These are phyloP conservation scores for Cladosporium sp. DNA, from an alignment of 2,329 filamentous ascomycete genomes.

Conservation along the genomic window DNA sequence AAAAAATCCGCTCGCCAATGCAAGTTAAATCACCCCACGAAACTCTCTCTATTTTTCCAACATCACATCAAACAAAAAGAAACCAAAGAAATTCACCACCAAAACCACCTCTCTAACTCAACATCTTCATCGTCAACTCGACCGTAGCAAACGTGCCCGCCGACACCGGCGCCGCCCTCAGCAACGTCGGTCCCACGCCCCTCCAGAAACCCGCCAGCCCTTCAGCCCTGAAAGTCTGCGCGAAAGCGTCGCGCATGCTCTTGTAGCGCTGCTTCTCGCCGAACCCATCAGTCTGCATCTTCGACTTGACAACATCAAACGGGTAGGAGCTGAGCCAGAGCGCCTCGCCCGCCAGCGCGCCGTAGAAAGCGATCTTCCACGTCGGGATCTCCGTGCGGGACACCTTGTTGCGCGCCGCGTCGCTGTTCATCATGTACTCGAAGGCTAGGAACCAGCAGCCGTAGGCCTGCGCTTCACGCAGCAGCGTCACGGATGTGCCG, in stretches of 20 bases:
- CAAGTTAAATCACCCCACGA: too few species aligned
- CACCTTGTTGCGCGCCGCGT: conserved; percentile 72
- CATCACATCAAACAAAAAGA: too few species aligned
- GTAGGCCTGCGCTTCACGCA: conserved; percentile 91
- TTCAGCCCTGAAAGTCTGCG: conserved; percentile 72
- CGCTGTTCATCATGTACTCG: conserved; percentile 92
- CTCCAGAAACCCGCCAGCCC: conserved; percentile 88
- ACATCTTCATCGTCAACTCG: conserved; percentile 36
- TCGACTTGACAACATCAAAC: conserved; percentile 97
- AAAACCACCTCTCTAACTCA: conserved; percentile 25
- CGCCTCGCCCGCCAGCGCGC: conserved; percentile 87
- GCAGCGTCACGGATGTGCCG: conserved; percentile 77
- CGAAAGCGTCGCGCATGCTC: conserved; percentile 86
- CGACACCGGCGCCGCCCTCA: conserved; percentile 95
- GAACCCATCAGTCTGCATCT: conserved; percentile 98
- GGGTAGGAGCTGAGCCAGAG: conserved; percentile 94
- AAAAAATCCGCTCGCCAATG: too few species aligned
- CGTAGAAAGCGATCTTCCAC: conserved; percentile 86
- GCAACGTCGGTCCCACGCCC: conserved; percentile 81
- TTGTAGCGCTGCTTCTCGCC: conserved; percentile 66
- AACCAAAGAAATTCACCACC: too few species aligned
- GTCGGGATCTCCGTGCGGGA: conserved; percentile 73
- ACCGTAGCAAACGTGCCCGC: conserved; percentile 91
- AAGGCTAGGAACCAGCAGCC: conserved; percentile 93
- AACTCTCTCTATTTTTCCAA: too few species aligned